phyloP scores from a whole-genome alignment of 148 eudicot genomes.

The Euryodendron excelsum region DNA sequence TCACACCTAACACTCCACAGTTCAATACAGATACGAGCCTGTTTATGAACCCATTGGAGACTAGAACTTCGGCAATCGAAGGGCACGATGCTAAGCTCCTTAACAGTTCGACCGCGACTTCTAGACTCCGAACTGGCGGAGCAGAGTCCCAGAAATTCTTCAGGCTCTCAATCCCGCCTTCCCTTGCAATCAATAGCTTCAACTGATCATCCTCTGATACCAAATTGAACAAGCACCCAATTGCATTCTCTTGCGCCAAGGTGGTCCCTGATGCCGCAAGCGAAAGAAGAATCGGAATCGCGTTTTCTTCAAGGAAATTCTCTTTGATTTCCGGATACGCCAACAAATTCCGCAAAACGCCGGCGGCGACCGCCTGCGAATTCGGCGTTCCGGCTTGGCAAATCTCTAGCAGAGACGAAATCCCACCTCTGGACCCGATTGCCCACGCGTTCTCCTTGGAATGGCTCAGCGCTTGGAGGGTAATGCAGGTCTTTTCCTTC shows the following conservation, averaged over 20 bases:
- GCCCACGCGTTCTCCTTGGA: slow-evolving; percentile 81
- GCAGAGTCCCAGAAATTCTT: slow-evolving; percentile 72
- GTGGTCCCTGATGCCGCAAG: slow-evolving; percentile 60
- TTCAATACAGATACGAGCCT: slow-evolving; percentile 42
- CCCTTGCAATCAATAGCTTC: slow-evolving; percentile 60
- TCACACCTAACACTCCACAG: slow-evolving; percentile 68
- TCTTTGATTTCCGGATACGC: slow-evolving; percentile 60
- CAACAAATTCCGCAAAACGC: slow-evolving; percentile 61
- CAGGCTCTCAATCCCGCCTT: slow-evolving; percentile 70
- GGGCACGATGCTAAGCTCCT: slow-evolving; percentile 47
- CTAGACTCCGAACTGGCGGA: slow-evolving; percentile 33
- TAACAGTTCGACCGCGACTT: slow-evolving; percentile 53
- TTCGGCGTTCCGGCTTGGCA: slow-evolving; percentile 72
- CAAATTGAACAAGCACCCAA: slow-evolving; percentile 71
- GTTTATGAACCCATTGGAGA: slow-evolving; percentile 49
- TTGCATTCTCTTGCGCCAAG: slow-evolving; percentile 66
- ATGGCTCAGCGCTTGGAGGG: slow-evolving; percentile 45
- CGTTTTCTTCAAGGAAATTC: slow-evolving; percentile 72
- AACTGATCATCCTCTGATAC: slow-evolving; percentile 47
- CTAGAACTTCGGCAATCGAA: slow-evolving; percentile 48
- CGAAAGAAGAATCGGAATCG: slow-evolving; percentile 46
- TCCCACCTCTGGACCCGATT: slow-evolving; percentile 77
- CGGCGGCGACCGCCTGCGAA: slow-evolving; percentile 74
- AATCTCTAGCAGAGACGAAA: slow-evolving; percentile 66
- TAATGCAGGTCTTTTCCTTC: slow-evolving; percentile 70